phyloP scores from a whole-genome alignment of 2,329 filamentous ascomycete species.

The Cladobotryum mycophilum region DNA sequence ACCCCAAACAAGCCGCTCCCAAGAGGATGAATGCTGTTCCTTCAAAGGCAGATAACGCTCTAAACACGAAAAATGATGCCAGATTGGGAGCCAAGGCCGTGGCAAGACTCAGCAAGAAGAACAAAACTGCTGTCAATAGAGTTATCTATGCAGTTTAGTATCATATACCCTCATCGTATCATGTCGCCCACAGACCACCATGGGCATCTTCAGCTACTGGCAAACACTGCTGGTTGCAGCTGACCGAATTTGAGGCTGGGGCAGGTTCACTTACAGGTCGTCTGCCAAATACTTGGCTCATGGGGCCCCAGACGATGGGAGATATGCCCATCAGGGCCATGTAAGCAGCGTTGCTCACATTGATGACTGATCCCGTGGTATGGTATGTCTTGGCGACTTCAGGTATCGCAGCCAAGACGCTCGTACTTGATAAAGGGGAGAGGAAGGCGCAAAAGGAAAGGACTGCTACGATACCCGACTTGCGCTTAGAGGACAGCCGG shows the following conservation, averaged over 20 bases:
- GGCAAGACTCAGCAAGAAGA: slow-evolving; percentile 64
- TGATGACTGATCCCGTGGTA: slow-evolving; percentile 64
- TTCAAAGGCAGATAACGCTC: slow-evolving; percentile 67
- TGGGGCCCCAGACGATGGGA: slow-evolving; percentile 65
- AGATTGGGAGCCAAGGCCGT: slow-evolving; percentile 68
- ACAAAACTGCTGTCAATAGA: slow-evolving; percentile 54
- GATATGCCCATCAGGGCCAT: slow-evolving; percentile 67
- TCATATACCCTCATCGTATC: neutral
- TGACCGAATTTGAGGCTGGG: no score
- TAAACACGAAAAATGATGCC: slow-evolving; percentile 65
- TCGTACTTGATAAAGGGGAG: slow-evolving; percentile 68
- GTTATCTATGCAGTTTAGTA: slow-evolving; percentile 23
- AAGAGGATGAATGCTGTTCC: slow-evolving; percentile 69
- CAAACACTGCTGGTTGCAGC: neutral
- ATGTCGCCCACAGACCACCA: neutral
- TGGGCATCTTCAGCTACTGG: neutral
- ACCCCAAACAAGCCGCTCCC: slow-evolving; percentile 63
- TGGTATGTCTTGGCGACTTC: slow-evolving; percentile 62
- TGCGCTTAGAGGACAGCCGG: slow-evolving; percentile 54
- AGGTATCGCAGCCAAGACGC: slow-evolving; percentile 65
- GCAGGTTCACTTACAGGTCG: slow-evolving; percentile 40
- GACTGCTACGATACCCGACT: slow-evolving; percentile 60
- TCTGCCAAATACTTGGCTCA: slow-evolving; percentile 60
- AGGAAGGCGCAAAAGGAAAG: slow-evolving; percentile 71
- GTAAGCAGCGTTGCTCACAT: slow-evolving; percentile 69